Conservation (phyloP, 805 yeast genomes). For the Metschnikowia gruessii region DNA sequence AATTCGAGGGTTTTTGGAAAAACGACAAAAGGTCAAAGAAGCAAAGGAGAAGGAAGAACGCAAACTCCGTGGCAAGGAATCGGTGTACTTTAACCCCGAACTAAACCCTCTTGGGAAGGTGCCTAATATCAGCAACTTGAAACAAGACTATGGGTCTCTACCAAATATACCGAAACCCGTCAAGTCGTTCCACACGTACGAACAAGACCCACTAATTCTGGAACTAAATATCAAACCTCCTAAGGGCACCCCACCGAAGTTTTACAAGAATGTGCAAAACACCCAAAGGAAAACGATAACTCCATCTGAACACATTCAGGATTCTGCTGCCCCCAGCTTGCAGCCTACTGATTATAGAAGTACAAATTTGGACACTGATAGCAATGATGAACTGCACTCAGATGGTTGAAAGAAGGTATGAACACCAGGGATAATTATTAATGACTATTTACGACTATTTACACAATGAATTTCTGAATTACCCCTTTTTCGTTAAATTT, state of each 20-base stretch:
- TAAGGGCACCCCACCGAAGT: slow-evolving; percentile 41
- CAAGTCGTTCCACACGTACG: slow-evolving; percentile 16
- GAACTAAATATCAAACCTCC: slow-evolving; percentile 38
- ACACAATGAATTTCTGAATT: slow-evolving; percentile 3
- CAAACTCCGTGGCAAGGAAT: slow-evolving; percentile 43
- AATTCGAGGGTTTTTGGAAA: slow-evolving; percentile 24
- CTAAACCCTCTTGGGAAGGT: slow-evolving; percentile 60
- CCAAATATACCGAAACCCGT: slow-evolving; percentile 35
- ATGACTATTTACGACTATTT: slow-evolving; percentile 16
- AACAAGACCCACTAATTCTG: slow-evolving; percentile 30
- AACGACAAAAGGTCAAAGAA: slow-evolving; percentile 19
- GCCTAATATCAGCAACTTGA: slow-evolving; percentile 28
- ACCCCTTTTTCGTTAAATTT: too few relatives aligned
- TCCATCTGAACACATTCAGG: background rate
- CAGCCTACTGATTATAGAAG: background rate
- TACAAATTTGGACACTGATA: slow-evolving; percentile 12
- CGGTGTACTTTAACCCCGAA: slow-evolving; percentile 64
- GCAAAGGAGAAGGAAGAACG: slow-evolving; percentile 18
- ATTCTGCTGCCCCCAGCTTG: too few relatives aligned
- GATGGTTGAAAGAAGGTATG: slow-evolving; percentile 2
- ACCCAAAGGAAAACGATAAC: slow-evolving; percentile 10
- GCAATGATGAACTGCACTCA: slow-evolving; percentile 11
- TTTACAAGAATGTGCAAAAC: slow-evolving; percentile 43
- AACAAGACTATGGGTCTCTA: slow-evolving; percentile 18
- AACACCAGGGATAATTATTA: background rate